Evolutionary conservation across 2,329 filamentous ascomycete genomes (phyloP).

Genomic region (Aspergillus ibericus): DNA sequence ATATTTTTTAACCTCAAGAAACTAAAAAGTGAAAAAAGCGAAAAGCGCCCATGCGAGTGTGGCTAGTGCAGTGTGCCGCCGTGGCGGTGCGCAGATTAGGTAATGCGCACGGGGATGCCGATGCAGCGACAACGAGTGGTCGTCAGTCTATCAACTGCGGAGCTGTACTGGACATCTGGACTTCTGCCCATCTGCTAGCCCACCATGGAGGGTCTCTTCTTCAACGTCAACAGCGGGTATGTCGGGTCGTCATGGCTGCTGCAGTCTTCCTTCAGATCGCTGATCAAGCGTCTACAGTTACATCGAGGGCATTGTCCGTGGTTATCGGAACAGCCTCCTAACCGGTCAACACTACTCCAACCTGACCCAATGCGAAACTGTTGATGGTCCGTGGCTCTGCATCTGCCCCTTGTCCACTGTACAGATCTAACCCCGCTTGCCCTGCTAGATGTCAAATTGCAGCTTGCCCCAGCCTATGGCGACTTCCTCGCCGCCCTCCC

Average conservation of each 20-base stretch:
- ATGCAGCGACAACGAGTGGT: conserved; percentile 10
- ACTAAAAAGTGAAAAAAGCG: conserved; percentile 39
- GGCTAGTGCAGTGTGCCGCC: conserved; percentile 24
- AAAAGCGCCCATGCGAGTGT: conserved; percentile 22
- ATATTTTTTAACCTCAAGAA: conserved; percentile 35
- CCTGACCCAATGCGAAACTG: conserved; percentile 94
- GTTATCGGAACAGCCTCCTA: conserved; percentile 91
- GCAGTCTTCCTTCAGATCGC: background rate
- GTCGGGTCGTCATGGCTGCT: conserved; percentile 28
- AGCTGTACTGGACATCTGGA: conserved; percentile 15
- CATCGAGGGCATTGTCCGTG: conserved; percentile 94
- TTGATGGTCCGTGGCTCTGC: conserved; percentile 69
- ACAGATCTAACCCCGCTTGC: background rate
- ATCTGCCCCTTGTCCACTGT: conserved; percentile 4
- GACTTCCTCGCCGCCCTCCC: conserved; percentile 93
- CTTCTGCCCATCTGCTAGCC: conserved; percentile 20
- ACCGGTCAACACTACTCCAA: conserved; percentile 91
- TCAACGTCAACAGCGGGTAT: conserved; percentile 91
- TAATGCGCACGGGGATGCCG: conserved; percentile 10
- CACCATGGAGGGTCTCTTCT: conserved; percentile 85
- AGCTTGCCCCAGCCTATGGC: conserved; percentile 93
- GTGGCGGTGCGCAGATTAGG: conserved; percentile 17
- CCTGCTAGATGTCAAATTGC: conserved; percentile 84
- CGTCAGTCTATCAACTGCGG: conserved; percentile 1
- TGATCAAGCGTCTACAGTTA: conserved; percentile 60